Base-by-base conservation (phyloP, 345 rosid species). In the Eucalyptus regnans region DNA sequence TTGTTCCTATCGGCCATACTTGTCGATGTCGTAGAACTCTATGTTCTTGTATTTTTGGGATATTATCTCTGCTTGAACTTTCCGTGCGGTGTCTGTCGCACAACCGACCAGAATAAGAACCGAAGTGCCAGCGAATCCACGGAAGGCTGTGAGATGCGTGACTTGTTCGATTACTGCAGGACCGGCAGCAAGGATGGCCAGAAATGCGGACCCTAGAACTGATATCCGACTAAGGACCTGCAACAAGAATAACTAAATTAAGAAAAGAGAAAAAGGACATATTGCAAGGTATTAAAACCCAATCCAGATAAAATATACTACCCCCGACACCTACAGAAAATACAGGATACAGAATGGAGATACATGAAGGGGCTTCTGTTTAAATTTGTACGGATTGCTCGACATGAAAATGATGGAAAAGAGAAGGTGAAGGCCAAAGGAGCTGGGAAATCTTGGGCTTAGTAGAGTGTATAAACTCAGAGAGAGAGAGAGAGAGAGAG, bases 31-130 rank as follows among this genome's bases (percentile, higher is more conserved):
- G 87, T 97, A 96, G 88, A 95, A 96, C 92, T 97, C 99, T 31
- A 97, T 96, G 92, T 95, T 95, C 95, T 97, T 96, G 93, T 97
- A 96, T 93, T 97, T 97, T 46, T 96, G 99, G 62, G 99, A 96
- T 88, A 96, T 97, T 43, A 97, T 94, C 94, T 97, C 99, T 11
- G 99, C 99, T 91, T 96, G 95, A 87, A 97, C 99, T 93, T 97
- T 97, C 93, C 99, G 94, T 81, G 99, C 99, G 22, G 99, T 96
- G 88, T 97, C 99, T 1, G 99, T 96, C 0, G 99, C 99, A 91
- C 99, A 97, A n/a, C 99, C 99, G 10, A 98, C 99, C 76, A 98
- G 98, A 91, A 98, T 98, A 80, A 98, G 98, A 88, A 98, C 97
- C 23, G 99, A 98, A 56, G 99, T 98, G 51, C 99, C 99, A 10